Evolutionary conservation across 2,329 filamentous ascomycete species (phyloP), one percentile per base, ranked within the genome.

Genomic region (Decorospora gaudefroyi): DNA sequence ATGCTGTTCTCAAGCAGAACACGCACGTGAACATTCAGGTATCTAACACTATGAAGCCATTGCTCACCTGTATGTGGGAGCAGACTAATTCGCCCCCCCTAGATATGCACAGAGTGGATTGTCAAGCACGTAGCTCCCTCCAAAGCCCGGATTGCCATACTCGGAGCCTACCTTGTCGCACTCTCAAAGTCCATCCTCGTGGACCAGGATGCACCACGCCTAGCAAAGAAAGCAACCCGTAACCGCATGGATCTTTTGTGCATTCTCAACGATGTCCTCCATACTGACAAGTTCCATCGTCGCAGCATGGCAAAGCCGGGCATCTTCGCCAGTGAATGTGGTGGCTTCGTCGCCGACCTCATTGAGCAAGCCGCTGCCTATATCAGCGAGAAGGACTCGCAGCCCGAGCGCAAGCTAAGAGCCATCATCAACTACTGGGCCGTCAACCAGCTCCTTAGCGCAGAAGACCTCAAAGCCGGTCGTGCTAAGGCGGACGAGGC

Each of bases 41-140:
- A 66, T 60, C 57, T 57, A 46, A 52, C n/a, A n/a, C 32, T 58
- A 49, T 41, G 53, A 51, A 39, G 45, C 49, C 45, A 51, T 49
- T 52, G 43, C 48, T 48, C 34, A 42, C 25, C 38, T 44, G 22
- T 51, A 33, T 36, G 51, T 17, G 44, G 55, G 64, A 60, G 52
- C 61, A 62, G 52, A 61, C 64, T 69, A 67, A 68, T 69, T 36
- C 51, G 36, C 60, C 38, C 27, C 46, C 46, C 29, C 25, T 67
- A 95, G 90, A 87, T 83, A 78, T 91, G 88, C 80, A 95, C 91
- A 80, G 78, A 81, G 73, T 95, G 89, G 89, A 85, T 92, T 62
- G 73, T 90, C 65, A 79, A 80, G 60, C 82, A 90, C 74, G 76
- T 92, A 65, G 77, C 82, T 59, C 78, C 79, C 45, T 93, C 89